phyloP scores from a whole-genome alignment of 106 monocot genomes.

The Dendrobium officinale region DNA sequence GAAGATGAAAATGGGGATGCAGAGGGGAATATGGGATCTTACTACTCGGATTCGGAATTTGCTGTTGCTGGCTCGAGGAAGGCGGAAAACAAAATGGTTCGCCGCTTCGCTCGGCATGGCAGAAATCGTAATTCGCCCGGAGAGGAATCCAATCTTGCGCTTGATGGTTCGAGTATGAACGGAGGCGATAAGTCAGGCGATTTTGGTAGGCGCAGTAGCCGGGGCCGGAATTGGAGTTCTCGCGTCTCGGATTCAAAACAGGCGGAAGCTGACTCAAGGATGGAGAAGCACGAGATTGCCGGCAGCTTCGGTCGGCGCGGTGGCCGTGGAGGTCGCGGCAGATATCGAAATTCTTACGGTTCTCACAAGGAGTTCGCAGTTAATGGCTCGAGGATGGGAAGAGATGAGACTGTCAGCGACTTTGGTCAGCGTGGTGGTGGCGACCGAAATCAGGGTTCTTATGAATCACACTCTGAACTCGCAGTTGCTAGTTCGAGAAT shows the following conservation, averaged over 20 bases:
- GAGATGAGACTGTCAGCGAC: not conserved
- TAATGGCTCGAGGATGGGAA: not conserved
- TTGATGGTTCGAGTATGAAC: not conserved
- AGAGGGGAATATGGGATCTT: not conserved
- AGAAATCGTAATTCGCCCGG: not conserved
- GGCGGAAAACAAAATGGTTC: not conserved
- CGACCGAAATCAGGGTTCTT: not conserved
- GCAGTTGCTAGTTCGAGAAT: not conserved
- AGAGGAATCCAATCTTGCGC: not conserved
- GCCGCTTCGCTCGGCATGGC: not conserved
- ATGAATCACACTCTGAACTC: not conserved
- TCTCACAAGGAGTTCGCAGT: not conserved
- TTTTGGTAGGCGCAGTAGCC: not conserved
- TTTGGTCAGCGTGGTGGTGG: not conserved
- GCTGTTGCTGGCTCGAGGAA: not conserved
- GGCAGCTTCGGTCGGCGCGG: not conserved
- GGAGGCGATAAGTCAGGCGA: not conserved
- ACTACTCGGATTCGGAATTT: not conserved
- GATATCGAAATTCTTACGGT: not conserved
- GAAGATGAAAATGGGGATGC: not conserved
- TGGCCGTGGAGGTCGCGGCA: not conserved
- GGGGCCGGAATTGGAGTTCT: not conserved
- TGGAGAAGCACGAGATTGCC: not conserved
- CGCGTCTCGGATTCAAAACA: not conserved
- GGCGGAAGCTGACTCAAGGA: not conserved